Conservation (phyloP, 2,329 filamentous ascomycete genomes). For the Metarhizium guizhouense region DNA sequence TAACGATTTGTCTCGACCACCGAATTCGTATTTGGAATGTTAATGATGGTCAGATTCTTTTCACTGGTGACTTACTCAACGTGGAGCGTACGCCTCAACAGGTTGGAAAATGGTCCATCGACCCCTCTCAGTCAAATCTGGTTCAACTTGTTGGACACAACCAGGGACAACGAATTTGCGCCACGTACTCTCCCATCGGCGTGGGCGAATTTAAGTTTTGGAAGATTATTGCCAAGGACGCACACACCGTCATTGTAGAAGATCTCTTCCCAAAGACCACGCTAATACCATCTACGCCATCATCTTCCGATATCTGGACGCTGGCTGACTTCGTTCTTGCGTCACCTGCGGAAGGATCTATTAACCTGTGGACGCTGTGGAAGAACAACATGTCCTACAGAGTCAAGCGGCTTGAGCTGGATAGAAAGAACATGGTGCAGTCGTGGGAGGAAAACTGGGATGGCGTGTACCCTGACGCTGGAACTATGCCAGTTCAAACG, state of each 20-base stretch:
- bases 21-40: slow-evolving; percentile 85
- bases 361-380: slow-evolving; percentile 69
- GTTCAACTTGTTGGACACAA: slow-evolving; percentile 59
- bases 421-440: slow-evolving; percentile 51
- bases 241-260: slow-evolving; percentile 54
- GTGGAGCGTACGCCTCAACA: slow-evolving; percentile 58
- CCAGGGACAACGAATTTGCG: slow-evolving; percentile 48
- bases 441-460: slow-evolving; percentile 65
- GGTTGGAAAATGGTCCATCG: slow-evolving; percentile 63
- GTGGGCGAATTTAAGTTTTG: slow-evolving; percentile 93
- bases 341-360: slow-evolving; percentile 40
- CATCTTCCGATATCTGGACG: slow-evolving; percentile 69
- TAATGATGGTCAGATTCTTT: slow-evolving; percentile 66
- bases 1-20: slow-evolving; percentile 85
- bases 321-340: slow-evolving; percentile 66
- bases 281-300: slow-evolving; percentile 60
- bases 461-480: slow-evolving; percentile 53
- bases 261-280: slow-evolving; percentile 56
- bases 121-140: slow-evolving; percentile 68
- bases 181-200: slow-evolving; percentile 82
- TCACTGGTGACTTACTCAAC: slow-evolving; percentile 69
- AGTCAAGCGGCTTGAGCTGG: slow-evolving; percentile 64
- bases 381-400: slow-evolving; percentile 76
- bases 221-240: slow-evolving; percentile 58
- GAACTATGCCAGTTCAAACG: slow-evolving; percentile 42